Evolutionary conservation across 2,329 filamentous ascomycete genomes (phyloP).

Genomic region (Diplocarpon mali): DNA sequence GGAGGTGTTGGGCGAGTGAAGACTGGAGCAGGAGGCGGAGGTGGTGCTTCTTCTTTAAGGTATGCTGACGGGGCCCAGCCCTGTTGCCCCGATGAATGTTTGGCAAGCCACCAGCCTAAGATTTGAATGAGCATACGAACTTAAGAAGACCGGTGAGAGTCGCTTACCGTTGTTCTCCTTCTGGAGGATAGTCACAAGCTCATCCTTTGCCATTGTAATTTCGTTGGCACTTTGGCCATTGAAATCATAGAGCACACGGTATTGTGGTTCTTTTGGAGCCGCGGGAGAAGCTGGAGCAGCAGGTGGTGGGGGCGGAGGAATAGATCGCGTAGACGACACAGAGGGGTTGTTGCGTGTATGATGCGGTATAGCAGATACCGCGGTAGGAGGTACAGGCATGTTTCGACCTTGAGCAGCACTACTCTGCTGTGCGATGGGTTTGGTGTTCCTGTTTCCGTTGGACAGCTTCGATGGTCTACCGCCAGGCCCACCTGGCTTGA

Average conservation of each 20-base stretch:
- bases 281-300: slow-evolving; percentile 58
- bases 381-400: slow-evolving; percentile 26
- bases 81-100: slow-evolving; percentile 61
- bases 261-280: slow-evolving; percentile 59
- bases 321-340: slow-evolving; percentile 40
- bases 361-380: slow-evolving; percentile 31
- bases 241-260: slow-evolving; percentile 90
- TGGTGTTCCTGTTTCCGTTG: slow-evolving; percentile 28
- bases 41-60: slow-evolving; percentile 66
- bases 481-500: slow-evolving; percentile 79
- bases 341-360: slow-evolving; percentile 47
- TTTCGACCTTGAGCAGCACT: slow-evolving; percentile 13
- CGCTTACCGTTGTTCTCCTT: slow-evolving; percentile 87
- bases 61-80: slow-evolving; percentile 94
- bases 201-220: slow-evolving; percentile 66
- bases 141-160: not conserved
- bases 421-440: slow-evolving; percentile 22
- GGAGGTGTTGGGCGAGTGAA: slow-evolving; percentile 35
- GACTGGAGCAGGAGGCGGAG: slow-evolving; percentile 47
- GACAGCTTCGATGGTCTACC: slow-evolving; percentile 67
- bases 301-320: slow-evolving; percentile 47
- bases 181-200: slow-evolving; percentile 80
- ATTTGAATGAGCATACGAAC: slow-evolving; percentile 26
- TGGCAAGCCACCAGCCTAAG: slow-evolving; percentile 91
- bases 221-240: slow-evolving; percentile 75